Evolutionary conservation across 73 alveolate genomes (phyloP).

Genomic region (Stentor coeruleus): DNA sequence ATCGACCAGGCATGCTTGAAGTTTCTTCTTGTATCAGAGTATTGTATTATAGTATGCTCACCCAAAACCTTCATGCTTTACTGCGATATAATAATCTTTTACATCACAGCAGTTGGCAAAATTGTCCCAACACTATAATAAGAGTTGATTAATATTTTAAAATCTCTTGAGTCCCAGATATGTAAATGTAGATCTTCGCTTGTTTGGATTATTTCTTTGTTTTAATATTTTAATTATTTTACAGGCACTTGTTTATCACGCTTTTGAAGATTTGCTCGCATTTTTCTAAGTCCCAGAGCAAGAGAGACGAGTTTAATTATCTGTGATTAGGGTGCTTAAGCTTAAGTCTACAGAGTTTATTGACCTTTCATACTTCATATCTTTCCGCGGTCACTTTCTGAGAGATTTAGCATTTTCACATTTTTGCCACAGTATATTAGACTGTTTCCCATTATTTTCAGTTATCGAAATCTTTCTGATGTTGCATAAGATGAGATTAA

Average conservation of each 20-base stretch:
- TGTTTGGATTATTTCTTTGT: slow-evolving; percentile 40
- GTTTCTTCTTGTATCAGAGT: slow-evolving; percentile 47
- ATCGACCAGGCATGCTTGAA: slow-evolving; percentile 8
- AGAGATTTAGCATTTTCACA: neutral
- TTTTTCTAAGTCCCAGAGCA: slow-evolving; percentile 59
- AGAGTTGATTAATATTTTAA: slow-evolving; percentile 25
- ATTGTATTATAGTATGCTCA: slow-evolving; percentile 43
- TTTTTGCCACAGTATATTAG: neutral
- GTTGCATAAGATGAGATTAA: too few species aligned
- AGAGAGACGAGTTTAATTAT: slow-evolving; percentile 45
- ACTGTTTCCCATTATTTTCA: neutral
- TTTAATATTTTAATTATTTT: slow-evolving; percentile 41
- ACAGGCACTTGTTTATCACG: slow-evolving; percentile 29
- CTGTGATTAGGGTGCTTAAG: neutral
- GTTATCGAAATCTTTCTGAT: neutral
- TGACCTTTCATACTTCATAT: slow-evolving; percentile 2
- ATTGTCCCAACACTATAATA: slow-evolving; percentile 35
- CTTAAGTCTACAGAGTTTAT: neutral
- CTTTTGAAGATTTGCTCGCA: slow-evolving; percentile 38
- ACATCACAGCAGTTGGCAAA: slow-evolving; percentile 52
- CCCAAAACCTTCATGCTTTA: slow-evolving; percentile 71
- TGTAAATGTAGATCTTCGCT: slow-evolving; percentile 56
- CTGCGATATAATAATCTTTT: slow-evolving; percentile 26
- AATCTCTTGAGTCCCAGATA: slow-evolving; percentile 51
- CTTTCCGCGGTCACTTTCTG: neutral